Evolutionary conservation across 768 basidiomycete species (phyloP), one percentile per base, ranked within the genome.

Genomic region (Kwoniella dendrophila): DNA sequence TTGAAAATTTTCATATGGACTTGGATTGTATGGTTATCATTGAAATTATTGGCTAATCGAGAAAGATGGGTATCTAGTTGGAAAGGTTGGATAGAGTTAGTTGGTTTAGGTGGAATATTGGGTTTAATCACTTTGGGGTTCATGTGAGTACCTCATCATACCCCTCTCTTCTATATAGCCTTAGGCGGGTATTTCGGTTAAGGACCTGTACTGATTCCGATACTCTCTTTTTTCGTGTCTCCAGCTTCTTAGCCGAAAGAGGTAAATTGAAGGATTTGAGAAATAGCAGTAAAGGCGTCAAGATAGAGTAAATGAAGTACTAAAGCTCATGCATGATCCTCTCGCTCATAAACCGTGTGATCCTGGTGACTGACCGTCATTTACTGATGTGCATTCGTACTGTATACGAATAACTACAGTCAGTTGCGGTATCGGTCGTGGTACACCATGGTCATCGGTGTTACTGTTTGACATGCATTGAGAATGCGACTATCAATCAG

Each of bases 101-200:
- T 74, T 3, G 66, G 57, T 10, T 2, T 32, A 4, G 73, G 70
- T 1, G 70, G 63, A 12, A 41, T 57, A 14, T 53, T 72, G 34
- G 73, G 73, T 14, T 12, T 72, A 29, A 33, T 52, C 18, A 65
- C 47, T 24, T 55, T 74, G 33, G 63, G 14, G 7, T 38, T 58
- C 22, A 66, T 71, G 63, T 69, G 53, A 56, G 60, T 69, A 29
- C 1, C 2, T 30, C 8, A 30, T 50, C 11, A 4, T 38, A 11
- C 30, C 36, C 20, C 11, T 12, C 14, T 41, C 12, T 36, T 5
- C n/a, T 4, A 20, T 7, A 49, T 26, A 12, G 29, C n/a, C n/a
- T n/a, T 49, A 49, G 48, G 30, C 22, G 48, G 22, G 50, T 7
- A 50, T 6, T 24, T 26, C 20, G 24, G 22, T 27, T 12, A 27